Base-by-base conservation (phyloP, 805 yeast genomes). In the Starmerella apicola region DNA sequence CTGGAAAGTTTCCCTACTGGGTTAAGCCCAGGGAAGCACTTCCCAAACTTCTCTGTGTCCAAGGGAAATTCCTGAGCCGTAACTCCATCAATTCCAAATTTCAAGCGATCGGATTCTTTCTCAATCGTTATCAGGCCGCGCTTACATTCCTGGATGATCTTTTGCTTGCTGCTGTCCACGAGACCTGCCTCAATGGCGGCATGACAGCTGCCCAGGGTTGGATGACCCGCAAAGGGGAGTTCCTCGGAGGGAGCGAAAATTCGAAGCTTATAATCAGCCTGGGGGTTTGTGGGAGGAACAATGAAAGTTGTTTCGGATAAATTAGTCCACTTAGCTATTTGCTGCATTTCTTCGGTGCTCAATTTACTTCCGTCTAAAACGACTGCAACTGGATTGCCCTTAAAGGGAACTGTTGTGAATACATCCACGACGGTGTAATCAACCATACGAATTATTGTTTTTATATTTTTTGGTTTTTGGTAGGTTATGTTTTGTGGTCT, bases 161-260 rank as follows among this genome's bases (percentile, higher is more conserved):
- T 8, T 9, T 57, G 52, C 35, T 37, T 41, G 10, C 35, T 28
- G 7, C n/a, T 5, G 7, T 25, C 31, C 16, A 43, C 23, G 5
- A 44, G n/a, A 1, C 46, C 46, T 3, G 44, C 34, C 27, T 38
- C 46, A 1, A 42, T 20, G 12, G 49, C 28, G 0, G 51, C 51
- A n/a, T 37, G 35, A 2, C 47, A 43, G 2, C 53, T 48, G 8
- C 79, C 80, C 24, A 74, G 48, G 0, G 77, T 74, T 3, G 80
- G 81, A 47, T 74, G 80, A 5, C 81, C 80, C 1, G 81, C 79
- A 59, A 74, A 74, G 6, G 76, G 76, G 19, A 74, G 51, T 48
- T 74, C 79, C 3, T 34, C 32, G 2, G 30, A 45, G 2, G 74
- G 70, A 0, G 70, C 60, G 50, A 72, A 74, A 3, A 74, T 74